Evolutionary conservation across 2,329 filamentous ascomycete genomes (phyloP).

Genomic region (Cladophialophora bantiana): DNA sequence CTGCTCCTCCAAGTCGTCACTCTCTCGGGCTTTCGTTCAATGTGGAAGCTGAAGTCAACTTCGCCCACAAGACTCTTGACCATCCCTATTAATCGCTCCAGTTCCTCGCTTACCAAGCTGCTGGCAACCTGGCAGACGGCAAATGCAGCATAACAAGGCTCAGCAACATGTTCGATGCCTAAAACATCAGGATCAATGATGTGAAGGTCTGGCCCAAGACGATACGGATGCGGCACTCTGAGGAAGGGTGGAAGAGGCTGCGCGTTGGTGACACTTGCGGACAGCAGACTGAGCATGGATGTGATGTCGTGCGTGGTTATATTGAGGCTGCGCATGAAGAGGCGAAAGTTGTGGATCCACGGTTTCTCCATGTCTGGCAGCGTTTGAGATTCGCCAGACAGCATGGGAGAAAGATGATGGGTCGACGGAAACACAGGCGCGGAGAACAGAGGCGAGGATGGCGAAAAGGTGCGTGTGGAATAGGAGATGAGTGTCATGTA

Average conservation of each 20-base stretch:
- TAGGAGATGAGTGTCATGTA: neutral
- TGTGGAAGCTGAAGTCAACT: slow-evolving; percentile 4
- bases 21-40: neutral
- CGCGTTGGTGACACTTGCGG: slow-evolving; percentile 5
- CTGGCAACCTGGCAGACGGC: slow-evolving; percentile 1
- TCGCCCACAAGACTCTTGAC: slow-evolving; percentile 3
- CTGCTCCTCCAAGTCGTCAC: slow-evolving; percentile 3
- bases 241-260: slow-evolving; percentile 10
- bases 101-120: slow-evolving; percentile 1
- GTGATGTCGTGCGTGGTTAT: slow-evolving; percentile 8
- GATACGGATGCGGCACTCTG: neutral
- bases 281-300: slow-evolving; percentile 8
- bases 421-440: neutral
- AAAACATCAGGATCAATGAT: neutral
- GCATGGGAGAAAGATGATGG: neutral
- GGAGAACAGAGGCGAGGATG: neutral
- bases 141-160: neutral
- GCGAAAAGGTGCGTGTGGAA: neutral
- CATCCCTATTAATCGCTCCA: slow-evolving; percentile 1
- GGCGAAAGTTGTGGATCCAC: neutral
- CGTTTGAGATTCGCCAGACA: neutral
- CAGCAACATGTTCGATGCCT: neutral
- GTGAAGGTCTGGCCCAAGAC: neutral
- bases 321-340: neutral
- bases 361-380: neutral